phyloP scores from a whole-genome alignment of 352 stramenopile species.

The Phytopythium chamaehyphon region DNA sequence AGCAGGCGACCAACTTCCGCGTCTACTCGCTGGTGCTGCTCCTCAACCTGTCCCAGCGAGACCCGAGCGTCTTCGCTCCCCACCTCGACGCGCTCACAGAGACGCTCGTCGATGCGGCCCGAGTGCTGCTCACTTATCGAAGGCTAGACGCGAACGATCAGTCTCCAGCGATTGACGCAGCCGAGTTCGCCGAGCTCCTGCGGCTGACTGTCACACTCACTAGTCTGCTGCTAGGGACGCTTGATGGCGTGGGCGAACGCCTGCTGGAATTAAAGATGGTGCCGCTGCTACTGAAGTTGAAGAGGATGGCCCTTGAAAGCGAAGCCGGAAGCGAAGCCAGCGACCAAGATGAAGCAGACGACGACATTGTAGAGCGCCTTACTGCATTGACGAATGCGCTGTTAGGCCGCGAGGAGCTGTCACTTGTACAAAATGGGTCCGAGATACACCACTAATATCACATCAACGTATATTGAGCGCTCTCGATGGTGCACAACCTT shows the following conservation, averaged over 20 bases:
- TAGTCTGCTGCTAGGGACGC: slow-evolving; percentile 39
- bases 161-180: slow-evolving; percentile 13
- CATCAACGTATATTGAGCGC: too few species aligned
- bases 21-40: slow-evolving; percentile 73
- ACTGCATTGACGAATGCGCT: neutral
- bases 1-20: slow-evolving; percentile 60
- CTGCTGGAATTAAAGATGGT: slow-evolving; percentile 22
- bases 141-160: neutral
- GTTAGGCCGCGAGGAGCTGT: neutral
- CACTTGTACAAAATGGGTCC: too few species aligned
- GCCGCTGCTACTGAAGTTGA: slow-evolving; percentile 39
- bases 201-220: slow-evolving; percentile 49
- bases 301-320: slow-evolving; percentile 8
- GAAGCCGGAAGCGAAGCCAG: neutral
- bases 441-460: too few species aligned
- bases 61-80: slow-evolving; percentile 27
- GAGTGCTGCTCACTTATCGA: slow-evolving; percentile 2
- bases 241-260: slow-evolving; percentile 16
- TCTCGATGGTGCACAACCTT: too few species aligned
- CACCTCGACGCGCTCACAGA: slow-evolving; percentile 15
- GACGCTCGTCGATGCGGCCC: slow-evolving; percentile 19
- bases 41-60: slow-evolving; percentile 66
- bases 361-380: neutral
- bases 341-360: neutral
- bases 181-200: slow-evolving; percentile 57